phyloP scores from a whole-genome alignment of 495 filamentous ascomycete species.

The Bombardia bombarda region DNA sequence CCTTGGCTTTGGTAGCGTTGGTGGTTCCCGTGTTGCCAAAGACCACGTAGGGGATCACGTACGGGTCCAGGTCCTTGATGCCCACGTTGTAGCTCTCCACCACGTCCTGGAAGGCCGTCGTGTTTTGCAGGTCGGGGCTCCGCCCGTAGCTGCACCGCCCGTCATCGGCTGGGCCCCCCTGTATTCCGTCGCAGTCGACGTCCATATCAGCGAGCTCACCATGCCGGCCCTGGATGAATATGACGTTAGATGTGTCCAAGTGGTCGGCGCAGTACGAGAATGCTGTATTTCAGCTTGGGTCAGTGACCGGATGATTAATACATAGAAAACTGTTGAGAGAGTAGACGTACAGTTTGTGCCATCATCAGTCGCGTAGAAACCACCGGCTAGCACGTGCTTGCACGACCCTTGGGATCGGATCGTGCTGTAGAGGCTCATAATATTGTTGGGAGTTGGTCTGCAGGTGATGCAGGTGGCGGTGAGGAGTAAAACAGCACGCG shows the following conservation, averaged over 20 bases:
- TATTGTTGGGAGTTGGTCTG: conserved; percentile 14
- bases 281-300: conserved; percentile 20
- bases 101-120: conserved; percentile 46
- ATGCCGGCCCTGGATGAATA: conserved; percentile 27
- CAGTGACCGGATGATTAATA: background rate
- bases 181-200: conserved; percentile 58
- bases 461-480: too few relatives aligned
- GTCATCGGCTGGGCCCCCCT: conserved; percentile 35
- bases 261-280: conserved; percentile 34
- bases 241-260: conserved; percentile 16
- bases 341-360: conserved; percentile 22
- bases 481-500: too few relatives aligned
- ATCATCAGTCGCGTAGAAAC: conserved; percentile 28
- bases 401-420: conserved; percentile 26
- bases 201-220: conserved; percentile 48
- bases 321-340: background rate
- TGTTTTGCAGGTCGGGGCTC: conserved; percentile 42
- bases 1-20: too few relatives aligned
- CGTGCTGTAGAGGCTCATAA: conserved; percentile 26
- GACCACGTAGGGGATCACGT: conserved; percentile 59
- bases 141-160: conserved; percentile 28
- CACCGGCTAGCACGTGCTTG: conserved; percentile 19
- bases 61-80: conserved; percentile 50
- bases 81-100: conserved; percentile 31
- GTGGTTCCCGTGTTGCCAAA: conserved; percentile 48